phyloP scores from a whole-genome alignment of 1,284 basidiomycete species.

The Xanthoconium separans region DNA sequence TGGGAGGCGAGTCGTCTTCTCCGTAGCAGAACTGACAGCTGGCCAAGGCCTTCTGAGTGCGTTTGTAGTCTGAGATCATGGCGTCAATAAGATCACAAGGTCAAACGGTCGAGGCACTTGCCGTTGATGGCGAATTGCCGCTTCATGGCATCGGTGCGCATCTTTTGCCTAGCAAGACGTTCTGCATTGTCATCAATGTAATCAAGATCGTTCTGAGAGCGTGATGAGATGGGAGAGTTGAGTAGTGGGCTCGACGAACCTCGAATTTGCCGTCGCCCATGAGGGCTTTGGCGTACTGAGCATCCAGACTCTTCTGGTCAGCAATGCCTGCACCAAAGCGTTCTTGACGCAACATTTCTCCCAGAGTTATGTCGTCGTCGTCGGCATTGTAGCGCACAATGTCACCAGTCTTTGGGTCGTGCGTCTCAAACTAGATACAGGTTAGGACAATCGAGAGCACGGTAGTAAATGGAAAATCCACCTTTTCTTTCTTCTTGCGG shows the following conservation, averaged over 20 bases:
- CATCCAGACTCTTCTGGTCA: conserved; percentile 91
- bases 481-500: conserved; percentile 76
- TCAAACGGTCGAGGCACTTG: conserved; percentile 34
- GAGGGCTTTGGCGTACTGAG: conserved; percentile 86
- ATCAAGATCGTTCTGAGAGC: conserved; percentile 73
- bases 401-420: conserved; percentile 86
- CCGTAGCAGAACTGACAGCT: conserved; percentile 87
- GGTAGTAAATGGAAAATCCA: conserved; percentile 29
- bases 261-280: conserved; percentile 85
- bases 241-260: conserved; percentile 42
- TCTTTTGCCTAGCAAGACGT: conserved; percentile 86
- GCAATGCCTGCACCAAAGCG: conserved; percentile 83
- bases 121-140: conserved; percentile 96
- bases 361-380: conserved; percentile 83
- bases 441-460: not conserved
- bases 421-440: conserved; percentile 73
- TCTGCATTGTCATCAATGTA: conserved; percentile 98
- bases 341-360: conserved; percentile 93
- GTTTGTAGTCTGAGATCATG: conserved; percentile 76
- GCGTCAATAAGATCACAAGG: not conserved
- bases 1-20: conserved; percentile 83
- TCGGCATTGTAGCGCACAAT: conserved; percentile 84
- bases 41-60: conserved; percentile 88
- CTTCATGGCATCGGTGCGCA: conserved; percentile 95
- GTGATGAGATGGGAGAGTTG: not conserved